These are phyloP conservation scores for Thymus quinquecostatus DNA, from an alignment of 257 asterid species.

Conservation along the genomic window DNA sequence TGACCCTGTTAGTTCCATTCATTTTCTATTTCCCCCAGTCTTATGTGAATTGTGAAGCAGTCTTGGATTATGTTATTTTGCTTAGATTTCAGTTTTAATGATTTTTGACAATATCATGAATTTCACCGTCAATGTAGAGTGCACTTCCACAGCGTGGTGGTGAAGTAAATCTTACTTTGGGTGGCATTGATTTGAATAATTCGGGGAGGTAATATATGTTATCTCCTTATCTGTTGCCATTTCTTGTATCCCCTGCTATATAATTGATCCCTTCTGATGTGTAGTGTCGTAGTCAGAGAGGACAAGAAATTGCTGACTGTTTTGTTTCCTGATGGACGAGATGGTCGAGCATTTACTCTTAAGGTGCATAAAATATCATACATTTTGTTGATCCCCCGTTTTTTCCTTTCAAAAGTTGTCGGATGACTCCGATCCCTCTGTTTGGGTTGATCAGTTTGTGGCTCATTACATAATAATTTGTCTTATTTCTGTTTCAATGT, in stretches of 20 bases:
- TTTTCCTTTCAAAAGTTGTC: neutral
- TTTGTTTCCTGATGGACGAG: slow-evolving; percentile 94
- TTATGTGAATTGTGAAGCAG: slow-evolving; percentile 4
- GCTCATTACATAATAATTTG: slow-evolving; percentile 17
- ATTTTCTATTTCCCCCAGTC: slow-evolving; percentile 21
- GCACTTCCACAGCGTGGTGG: slow-evolving; percentile 92
- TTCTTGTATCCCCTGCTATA: slow-evolving; percentile 26
- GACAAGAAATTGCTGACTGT: slow-evolving; percentile 88
- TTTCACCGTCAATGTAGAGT: slow-evolving; percentile 52
- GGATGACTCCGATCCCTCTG: slow-evolving; percentile 12
- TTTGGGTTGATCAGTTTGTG: slow-evolving; percentile 12
- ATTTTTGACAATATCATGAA: slow-evolving; percentile 19
- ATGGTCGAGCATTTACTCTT: slow-evolving; percentile 93
- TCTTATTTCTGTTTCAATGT: slow-evolving; percentile 31
- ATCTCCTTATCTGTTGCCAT: slow-evolving; percentile 16
- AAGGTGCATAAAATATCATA: slow-evolving; percentile 54
- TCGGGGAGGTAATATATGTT: slow-evolving; percentile 74
- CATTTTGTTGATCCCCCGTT: neutral
- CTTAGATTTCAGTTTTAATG: slow-evolving; percentile 22
- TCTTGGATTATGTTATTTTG: slow-evolving; percentile 22
- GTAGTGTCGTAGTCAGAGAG: slow-evolving; percentile 95
- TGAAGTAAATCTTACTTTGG: slow-evolving; percentile 90
- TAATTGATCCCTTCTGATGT: slow-evolving; percentile 31
- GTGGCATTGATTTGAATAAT: slow-evolving; percentile 92
- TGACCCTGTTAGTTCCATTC: slow-evolving; percentile 74